Percentiles rank a stretch among this genome's conserved stretches.
phyloP scores from a whole-genome alignment of 2,329 filamentous ascomycete genomes.

The Eurotiales sp. region DNA sequence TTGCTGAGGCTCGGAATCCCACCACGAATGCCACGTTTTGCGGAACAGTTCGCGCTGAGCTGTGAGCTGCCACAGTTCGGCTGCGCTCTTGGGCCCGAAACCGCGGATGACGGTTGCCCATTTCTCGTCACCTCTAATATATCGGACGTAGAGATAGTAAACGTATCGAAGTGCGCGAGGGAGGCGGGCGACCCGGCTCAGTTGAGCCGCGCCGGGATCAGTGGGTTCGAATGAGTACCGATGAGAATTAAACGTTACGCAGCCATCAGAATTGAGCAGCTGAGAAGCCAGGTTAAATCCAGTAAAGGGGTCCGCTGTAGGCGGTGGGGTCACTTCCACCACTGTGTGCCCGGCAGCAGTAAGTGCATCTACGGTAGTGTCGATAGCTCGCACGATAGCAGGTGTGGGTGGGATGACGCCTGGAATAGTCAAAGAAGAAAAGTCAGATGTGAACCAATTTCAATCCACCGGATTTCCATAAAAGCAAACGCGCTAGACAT shows the following conservation, averaged over 20 bases:
- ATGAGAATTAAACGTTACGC: constrained; percentile 71
- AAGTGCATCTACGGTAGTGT: constrained; percentile 67
- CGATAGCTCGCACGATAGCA: constrained; percentile 73
- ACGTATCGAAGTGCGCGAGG: constrained; percentile 72
- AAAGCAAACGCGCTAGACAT: constrained; percentile 12
- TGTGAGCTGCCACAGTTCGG: constrained; percentile 80
- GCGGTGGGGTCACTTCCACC: constrained; percentile 60
- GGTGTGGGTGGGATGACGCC: constrained; percentile 81
- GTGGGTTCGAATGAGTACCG: constrained; percentile 74
- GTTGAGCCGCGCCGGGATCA: constrained; percentile 71
- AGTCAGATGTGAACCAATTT: neutral
- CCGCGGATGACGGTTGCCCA: constrained; percentile 74
- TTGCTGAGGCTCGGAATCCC: constrained; percentile 64
- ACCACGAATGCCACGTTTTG: constrained; percentile 78
- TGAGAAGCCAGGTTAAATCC: constrained; percentile 73
- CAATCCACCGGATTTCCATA: too few species aligned
- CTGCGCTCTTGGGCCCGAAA: constrained; percentile 70
- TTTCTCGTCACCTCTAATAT: constrained; percentile 68
- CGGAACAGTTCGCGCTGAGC: constrained; percentile 73
- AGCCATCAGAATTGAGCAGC: constrained; percentile 80
- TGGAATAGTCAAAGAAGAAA: constrained; percentile 15
- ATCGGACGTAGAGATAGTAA: constrained; percentile 88
- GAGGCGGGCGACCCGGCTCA: constrained; percentile 69
- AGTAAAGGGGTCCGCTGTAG: constrained; percentile 71
- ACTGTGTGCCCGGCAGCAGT: constrained; percentile 71